These are phyloP conservation scores for Ascochyta koolunga DNA, from an alignment of 2,329 filamentous ascomycete species.

Conservation along the genomic window DNA sequence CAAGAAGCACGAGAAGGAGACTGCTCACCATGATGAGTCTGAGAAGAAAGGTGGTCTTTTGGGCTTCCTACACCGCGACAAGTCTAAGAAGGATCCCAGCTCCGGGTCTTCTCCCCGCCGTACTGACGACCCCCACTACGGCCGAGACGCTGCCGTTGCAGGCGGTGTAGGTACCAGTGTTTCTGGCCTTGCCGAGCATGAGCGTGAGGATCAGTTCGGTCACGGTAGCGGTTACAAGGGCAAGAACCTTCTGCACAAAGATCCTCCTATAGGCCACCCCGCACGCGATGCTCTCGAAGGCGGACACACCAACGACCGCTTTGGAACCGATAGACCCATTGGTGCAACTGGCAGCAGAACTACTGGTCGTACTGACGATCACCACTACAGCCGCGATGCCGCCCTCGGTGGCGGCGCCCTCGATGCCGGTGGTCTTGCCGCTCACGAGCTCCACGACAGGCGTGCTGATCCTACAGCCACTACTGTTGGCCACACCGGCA, in stretches of 20 bases:
- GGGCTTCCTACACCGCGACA: conserved; percentile 51
- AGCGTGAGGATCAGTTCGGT: conserved; percentile 9
- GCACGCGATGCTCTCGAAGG: conserved; percentile 32
- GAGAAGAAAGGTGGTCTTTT: conserved; percentile 45
- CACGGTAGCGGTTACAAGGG: conserved; percentile 31
- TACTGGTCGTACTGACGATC: conserved; percentile 1
- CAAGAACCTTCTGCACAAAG: conserved; percentile 50
- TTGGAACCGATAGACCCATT: conserved; percentile 4
- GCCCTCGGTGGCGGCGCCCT: conserved; percentile 37
- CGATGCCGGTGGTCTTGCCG: conserved; percentile 37
- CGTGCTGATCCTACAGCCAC: neutral
- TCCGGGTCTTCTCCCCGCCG: conserved; percentile 26
- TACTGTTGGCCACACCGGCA: neutral
- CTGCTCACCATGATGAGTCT: conserved; percentile 15
- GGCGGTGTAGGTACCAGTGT: conserved; percentile 26
- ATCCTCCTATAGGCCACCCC: conserved; percentile 47
- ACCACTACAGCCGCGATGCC: conserved; percentile 33
- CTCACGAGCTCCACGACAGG: conserved; percentile 30
- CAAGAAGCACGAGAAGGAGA: conserved; percentile 29
- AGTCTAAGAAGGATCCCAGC: conserved; percentile 44
- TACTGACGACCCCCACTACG: conserved; percentile 34
- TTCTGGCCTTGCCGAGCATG: conserved; percentile 13
- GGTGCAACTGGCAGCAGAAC: neutral
- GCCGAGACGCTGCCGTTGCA: conserved; percentile 29
- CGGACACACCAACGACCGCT: conserved; percentile 12